These are phyloP conservation scores for Gymnopilus junonius DNA, from an alignment of 768 basidiomycete genomes.

Conservation along the genomic window DNA sequence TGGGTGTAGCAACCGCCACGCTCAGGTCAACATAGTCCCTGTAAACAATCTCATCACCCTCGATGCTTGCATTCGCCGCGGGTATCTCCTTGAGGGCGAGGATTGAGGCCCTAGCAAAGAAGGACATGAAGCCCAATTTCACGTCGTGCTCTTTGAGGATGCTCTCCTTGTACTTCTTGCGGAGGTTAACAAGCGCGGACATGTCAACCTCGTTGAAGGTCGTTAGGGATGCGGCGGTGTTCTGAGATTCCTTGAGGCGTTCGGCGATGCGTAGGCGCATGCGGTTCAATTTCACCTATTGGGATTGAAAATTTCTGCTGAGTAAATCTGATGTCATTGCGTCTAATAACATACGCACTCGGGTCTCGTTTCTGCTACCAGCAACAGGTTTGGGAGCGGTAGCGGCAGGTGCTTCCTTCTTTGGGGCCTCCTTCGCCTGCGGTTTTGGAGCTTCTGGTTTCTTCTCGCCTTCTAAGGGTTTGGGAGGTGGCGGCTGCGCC, in stretches of 20 bases:
- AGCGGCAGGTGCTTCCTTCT: slow-evolving; percentile 28
- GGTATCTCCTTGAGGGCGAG: slow-evolving; percentile 92
- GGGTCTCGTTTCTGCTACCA: slow-evolving; percentile 78
- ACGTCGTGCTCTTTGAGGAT: slow-evolving; percentile 91
- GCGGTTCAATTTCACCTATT: slow-evolving; percentile 96
- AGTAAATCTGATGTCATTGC: neutral
- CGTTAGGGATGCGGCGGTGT: slow-evolving; percentile 93
- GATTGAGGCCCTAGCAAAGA: slow-evolving; percentile 86
- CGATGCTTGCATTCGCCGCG: slow-evolving; percentile 92
- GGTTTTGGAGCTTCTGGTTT: slow-evolving; percentile 37
- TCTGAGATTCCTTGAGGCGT: slow-evolving; percentile 97
- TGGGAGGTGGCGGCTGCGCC: slow-evolving; percentile 45
- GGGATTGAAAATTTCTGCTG: neutral
- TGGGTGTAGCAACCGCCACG: slow-evolving; percentile 96
- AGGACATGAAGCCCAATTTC: slow-evolving; percentile 98
- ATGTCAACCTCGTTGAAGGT: slow-evolving; percentile 99
- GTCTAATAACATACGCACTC: slow-evolving; percentile 53
- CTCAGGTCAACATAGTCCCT: slow-evolving; percentile 91
- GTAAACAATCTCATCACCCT: slow-evolving; percentile 93
- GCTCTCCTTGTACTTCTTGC: slow-evolving; percentile 91
- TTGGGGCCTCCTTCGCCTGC: slow-evolving; percentile 35
- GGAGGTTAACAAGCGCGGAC: slow-evolving; percentile 93
- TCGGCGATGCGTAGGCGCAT: slow-evolving; percentile 98
- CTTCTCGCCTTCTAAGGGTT: slow-evolving; percentile 42
- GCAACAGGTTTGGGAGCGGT: slow-evolving; percentile 37